Percentiles rank a stretch among this genome's conserved stretches.
Conservation (phyloP, 2,329 filamentous ascomycete species). For the Hypomyces perniciosus region DNA sequence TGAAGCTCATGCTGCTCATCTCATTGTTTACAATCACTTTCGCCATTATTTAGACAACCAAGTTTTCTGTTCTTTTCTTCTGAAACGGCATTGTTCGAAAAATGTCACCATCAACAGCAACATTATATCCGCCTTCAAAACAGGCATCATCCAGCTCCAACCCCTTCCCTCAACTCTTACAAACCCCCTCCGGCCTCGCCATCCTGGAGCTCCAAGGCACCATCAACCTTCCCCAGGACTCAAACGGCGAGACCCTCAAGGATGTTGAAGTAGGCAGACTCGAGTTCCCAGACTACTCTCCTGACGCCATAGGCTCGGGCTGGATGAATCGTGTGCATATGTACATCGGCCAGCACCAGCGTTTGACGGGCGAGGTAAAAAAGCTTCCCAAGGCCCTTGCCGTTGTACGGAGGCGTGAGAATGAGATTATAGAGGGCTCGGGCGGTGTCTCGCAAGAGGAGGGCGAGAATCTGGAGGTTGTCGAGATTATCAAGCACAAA, state of each 20-base stretch:
- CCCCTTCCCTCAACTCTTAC: slow-evolving; percentile 73
- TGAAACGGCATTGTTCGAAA: background rate
- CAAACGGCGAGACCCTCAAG: slow-evolving; percentile 24
- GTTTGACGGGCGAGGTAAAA: slow-evolving; percentile 84
- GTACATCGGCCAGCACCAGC: slow-evolving; percentile 83
- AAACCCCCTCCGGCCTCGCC: slow-evolving; percentile 83
- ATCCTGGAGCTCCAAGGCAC: slow-evolving; percentile 89
- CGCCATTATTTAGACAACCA: too few relatives aligned
- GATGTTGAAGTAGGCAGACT: slow-evolving; percentile 58
- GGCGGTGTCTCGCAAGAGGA: slow-evolving; percentile 33
- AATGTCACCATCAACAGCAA: slow-evolving; percentile 28
- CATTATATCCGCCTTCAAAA: slow-evolving; percentile 36
- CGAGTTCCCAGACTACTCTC: slow-evolving; percentile 68
- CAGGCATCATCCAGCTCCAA: slow-evolving; percentile 23
- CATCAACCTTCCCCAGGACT: slow-evolving; percentile 62
- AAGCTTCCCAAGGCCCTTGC: slow-evolving; percentile 74
- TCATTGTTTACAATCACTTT: too few relatives aligned
- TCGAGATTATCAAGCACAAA: slow-evolving; percentile 84
- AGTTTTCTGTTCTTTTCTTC: too few relatives aligned
- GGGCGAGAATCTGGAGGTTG: slow-evolving; percentile 63
- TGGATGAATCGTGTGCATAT: slow-evolving; percentile 92
- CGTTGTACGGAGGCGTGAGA: slow-evolving; percentile 58
- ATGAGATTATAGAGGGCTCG: slow-evolving; percentile 35
- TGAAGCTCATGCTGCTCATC: background rate
- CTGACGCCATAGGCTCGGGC: slow-evolving; percentile 42